Percentiles rank a stretch among this genome's conserved stretches.
Conservation (phyloP, 1,284 basidiomycete genomes). For the Cryptococcus sp. region DNA sequence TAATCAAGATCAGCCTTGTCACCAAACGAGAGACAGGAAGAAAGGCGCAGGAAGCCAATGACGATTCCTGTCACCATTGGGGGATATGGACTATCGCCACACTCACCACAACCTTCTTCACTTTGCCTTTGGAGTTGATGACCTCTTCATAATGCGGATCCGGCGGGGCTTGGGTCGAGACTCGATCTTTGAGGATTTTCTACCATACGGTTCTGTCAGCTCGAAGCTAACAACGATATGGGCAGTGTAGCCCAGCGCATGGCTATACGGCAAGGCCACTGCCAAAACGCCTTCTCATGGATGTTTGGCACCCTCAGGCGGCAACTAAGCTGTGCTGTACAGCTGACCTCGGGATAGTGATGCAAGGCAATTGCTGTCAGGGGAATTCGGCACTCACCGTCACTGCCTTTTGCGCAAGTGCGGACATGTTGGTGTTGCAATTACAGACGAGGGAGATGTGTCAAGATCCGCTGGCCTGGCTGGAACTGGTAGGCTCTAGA, state of each 20-base stretch:
- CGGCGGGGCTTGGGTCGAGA: slow-evolving; percentile 63
- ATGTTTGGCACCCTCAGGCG: neutral
- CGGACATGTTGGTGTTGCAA: slow-evolving; percentile 19
- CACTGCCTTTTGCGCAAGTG: slow-evolving; percentile 35
- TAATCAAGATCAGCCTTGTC: neutral
- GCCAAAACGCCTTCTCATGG: neutral
- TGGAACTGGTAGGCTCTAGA: too few relatives aligned
- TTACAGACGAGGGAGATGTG: too few relatives aligned
- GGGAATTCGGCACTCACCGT: slow-evolving; percentile 23
- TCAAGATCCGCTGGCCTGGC: too few relatives aligned
- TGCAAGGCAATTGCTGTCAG: neutral
- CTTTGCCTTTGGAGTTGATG: slow-evolving; percentile 63
- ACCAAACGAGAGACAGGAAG: neutral
- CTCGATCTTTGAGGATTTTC: slow-evolving; percentile 63
- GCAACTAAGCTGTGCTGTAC: neutral
- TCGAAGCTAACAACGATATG: neutral
- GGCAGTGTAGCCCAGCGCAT: neutral
- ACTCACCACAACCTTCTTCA: slow-evolving; percentile 68
- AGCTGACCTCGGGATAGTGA: neutral
- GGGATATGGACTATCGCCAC: neutral
- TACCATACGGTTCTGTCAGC: slow-evolving; percentile 13
- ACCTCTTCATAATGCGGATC: slow-evolving; percentile 82
- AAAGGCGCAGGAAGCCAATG: neutral
- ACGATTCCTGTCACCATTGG: neutral
- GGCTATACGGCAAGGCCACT: slow-evolving; percentile 1